These are phyloP conservation scores for Lipomyces sp. DNA, from an alignment of 805 yeast species.

Conservation along the genomic window DNA sequence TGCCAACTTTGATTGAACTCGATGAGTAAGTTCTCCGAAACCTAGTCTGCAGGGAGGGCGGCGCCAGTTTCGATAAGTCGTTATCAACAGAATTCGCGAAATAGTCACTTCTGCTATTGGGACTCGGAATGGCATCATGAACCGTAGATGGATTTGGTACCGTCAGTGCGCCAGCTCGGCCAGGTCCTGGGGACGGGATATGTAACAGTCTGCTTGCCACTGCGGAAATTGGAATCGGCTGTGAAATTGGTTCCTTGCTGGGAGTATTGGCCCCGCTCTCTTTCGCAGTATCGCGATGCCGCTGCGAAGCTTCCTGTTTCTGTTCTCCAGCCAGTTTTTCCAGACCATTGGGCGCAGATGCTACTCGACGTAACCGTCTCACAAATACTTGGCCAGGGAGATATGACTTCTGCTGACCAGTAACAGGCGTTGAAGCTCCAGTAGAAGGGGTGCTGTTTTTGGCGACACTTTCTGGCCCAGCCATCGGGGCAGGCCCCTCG, in stretches of 20 bases:
- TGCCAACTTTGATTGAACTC: slow-evolving; percentile 72
- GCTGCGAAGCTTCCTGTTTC: slow-evolving; percentile 7
- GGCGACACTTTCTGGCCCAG: not conserved
- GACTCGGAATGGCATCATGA: not conserved
- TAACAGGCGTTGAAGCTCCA: slow-evolving; percentile 14
- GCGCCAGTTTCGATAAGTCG: slow-evolving; percentile 4
- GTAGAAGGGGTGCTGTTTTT: not conserved
- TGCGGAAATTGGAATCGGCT: slow-evolving; percentile 22
- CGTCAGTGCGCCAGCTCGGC: slow-evolving; percentile 21
- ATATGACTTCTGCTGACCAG: slow-evolving; percentile 34
- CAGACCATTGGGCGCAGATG: slow-evolving; percentile 78
- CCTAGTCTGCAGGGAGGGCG: slow-evolving; percentile 20
- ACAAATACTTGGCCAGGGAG: slow-evolving; percentile 37
- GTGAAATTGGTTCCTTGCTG: slow-evolving; percentile 18
- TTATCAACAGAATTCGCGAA: slow-evolving; percentile 14
- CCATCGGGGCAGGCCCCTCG: not conserved
- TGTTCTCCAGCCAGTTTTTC: slow-evolving; percentile 41
- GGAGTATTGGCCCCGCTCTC: slow-evolving; percentile 9
- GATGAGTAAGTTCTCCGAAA: slow-evolving; percentile 65
- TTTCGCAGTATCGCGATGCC: slow-evolving; percentile 5
- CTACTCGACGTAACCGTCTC: slow-evolving; percentile 65
- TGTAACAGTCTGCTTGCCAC: slow-evolving; percentile 1
- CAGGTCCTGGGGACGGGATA: slow-evolving; percentile 16
- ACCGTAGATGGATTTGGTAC: slow-evolving; percentile 12
- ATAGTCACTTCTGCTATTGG: slow-evolving; percentile 13